These are phyloP conservation scores for Pseudopithomyces maydicus DNA, from an alignment of 2,329 filamentous ascomycete species.

Conservation along the genomic window DNA sequence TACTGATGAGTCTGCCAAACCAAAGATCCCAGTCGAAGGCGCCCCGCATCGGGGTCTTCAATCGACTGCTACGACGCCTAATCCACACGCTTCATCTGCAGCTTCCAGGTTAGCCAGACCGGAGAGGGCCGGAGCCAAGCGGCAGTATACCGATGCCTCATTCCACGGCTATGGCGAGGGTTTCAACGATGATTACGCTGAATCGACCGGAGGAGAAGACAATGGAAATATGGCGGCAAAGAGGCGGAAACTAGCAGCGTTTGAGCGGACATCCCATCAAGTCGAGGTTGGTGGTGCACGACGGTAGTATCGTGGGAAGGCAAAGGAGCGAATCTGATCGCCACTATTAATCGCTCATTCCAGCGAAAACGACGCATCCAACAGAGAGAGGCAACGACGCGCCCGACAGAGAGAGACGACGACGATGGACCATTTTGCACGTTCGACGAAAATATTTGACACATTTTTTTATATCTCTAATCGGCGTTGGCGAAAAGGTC, in stretches of 20 bases:
- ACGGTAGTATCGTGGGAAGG: slow-evolving; percentile 25
- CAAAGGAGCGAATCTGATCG: not conserved
- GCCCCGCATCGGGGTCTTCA: slow-evolving; percentile 27
- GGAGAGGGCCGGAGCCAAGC: slow-evolving; percentile 72
- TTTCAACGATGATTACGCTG: slow-evolving; percentile 71
- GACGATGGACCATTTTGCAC: not conserved
- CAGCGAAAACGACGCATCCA: not conserved
- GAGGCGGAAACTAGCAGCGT: slow-evolving; percentile 41
- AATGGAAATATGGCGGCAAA: slow-evolving; percentile 49
- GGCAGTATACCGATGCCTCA: slow-evolving; percentile 75
- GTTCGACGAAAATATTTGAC: slow-evolving; percentile 8
- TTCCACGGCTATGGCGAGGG: slow-evolving; percentile 77
- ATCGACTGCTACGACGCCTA: slow-evolving; percentile 28
- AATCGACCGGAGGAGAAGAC: slow-evolving; percentile 75
- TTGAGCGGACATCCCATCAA: slow-evolving; percentile 40
- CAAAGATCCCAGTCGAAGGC: slow-evolving; percentile 30
- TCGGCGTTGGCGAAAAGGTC: not conserved
- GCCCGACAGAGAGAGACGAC: not conserved
- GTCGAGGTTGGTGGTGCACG: slow-evolving; percentile 44
- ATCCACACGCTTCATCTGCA: slow-evolving; percentile 44
- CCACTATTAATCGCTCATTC: not conserved
- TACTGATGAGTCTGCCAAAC: slow-evolving; percentile 46
- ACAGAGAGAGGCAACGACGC: not conserved
- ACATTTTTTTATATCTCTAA: not conserved
- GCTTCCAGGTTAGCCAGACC: slow-evolving; percentile 59